Conservation (phyloP, 257 asterid genomes). For the Coffea canephora region DNA sequence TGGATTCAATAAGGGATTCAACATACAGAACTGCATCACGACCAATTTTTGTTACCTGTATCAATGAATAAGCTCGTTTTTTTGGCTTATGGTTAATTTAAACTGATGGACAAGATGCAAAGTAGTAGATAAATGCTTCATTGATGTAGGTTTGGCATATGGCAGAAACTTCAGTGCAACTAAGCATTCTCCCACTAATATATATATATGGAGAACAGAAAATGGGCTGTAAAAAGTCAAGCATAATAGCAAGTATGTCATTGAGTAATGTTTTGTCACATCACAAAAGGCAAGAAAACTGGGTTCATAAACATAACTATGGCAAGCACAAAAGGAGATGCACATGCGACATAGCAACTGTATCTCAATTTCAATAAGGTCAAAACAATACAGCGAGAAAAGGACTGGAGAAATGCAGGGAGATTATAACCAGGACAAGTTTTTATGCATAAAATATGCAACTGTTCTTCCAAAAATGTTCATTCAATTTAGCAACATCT, state of each 20-base stretch:
- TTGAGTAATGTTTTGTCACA: background rate
- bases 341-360: background rate
- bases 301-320: background rate
- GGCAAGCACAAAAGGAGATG: background rate
- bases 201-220: background rate
- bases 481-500: background rate
- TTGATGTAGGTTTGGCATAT: background rate
- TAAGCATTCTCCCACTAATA: background rate
- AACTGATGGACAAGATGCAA: background rate
- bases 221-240: background rate
- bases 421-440: background rate
- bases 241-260: background rate
- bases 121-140: background rate
- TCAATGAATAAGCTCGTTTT: conserved; percentile 11
- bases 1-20: conserved; percentile 91
- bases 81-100: background rate
- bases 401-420: no score
- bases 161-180: background rate
- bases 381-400: background rate
- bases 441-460: background rate
- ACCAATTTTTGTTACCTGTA: conserved; percentile 89
- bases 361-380: background rate
- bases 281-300: background rate
- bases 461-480: background rate
- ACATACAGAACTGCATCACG: conserved; percentile 96